A percentile compares a stretch with the other conserved stretches of the same genome.
Conservation (phyloP, 2,329 filamentous ascomycete species). For the Hypoxylon sp. region DNA sequence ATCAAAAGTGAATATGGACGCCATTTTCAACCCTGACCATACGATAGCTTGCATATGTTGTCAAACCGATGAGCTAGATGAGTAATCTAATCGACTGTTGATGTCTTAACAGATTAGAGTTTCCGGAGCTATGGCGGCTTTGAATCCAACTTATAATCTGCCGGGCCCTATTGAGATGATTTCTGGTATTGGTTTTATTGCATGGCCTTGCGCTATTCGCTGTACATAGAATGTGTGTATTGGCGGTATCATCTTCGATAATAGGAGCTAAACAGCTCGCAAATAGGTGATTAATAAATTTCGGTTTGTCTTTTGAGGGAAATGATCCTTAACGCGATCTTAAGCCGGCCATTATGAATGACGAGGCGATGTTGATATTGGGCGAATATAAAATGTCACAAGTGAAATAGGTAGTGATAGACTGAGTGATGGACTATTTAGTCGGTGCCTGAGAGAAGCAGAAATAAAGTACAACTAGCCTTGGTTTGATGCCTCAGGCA, state of each 20-base stretch:
- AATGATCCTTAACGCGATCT: slow-evolving; percentile 14
- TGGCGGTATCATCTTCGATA: slow-evolving; percentile 60
- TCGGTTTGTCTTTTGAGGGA: slow-evolving; percentile 11
- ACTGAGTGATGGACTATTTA: slow-evolving; percentile 7
- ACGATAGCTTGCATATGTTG: slow-evolving; percentile 9
- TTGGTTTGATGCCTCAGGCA: slow-evolving; percentile 15
- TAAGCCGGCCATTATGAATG: slow-evolving; percentile 31
- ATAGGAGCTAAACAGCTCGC: slow-evolving; percentile 42
- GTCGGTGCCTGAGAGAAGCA: slow-evolving; percentile 13
- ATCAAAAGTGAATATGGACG: slow-evolving; percentile 96
- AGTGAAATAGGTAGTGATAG: slow-evolving; percentile 25
- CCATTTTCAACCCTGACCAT: slow-evolving; percentile 69
- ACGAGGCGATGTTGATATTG: slow-evolving; percentile 1
- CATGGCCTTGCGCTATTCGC: slow-evolving; percentile 49
- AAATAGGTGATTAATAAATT: slow-evolving; percentile 24
- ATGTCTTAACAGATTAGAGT: slow-evolving; percentile 1
- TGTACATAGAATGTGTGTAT: slow-evolving; percentile 52
- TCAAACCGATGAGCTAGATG: background rate
- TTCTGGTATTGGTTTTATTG: slow-evolving; percentile 49
- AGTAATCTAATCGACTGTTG: slow-evolving; percentile 29
- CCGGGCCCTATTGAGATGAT: slow-evolving; percentile 2
- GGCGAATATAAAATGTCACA: slow-evolving; percentile 6
- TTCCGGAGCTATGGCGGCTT: slow-evolving; percentile 13
- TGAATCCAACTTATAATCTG: slow-evolving; percentile 36
- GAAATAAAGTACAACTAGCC: slow-evolving; percentile 3